phyloP scores from a whole-genome alignment of 148 eudicot species.

The Rhododendron mucronatum region DNA sequence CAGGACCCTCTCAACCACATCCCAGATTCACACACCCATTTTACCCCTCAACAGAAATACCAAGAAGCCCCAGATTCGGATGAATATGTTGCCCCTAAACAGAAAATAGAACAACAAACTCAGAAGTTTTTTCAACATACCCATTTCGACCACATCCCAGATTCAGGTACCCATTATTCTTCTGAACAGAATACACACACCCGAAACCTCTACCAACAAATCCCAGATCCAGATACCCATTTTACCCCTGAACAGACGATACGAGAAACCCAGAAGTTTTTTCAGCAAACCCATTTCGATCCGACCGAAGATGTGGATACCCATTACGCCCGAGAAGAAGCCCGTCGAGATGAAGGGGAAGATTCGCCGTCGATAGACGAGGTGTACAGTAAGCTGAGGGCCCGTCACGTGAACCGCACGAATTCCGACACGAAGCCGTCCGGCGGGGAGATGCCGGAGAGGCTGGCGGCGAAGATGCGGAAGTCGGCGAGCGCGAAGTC shows the following conservation, averaged over 20 bases:
- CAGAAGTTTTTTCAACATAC: not conserved
- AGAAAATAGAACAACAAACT: not conserved
- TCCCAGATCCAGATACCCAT: conserved; percentile 13
- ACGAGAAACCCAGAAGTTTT: not conserved
- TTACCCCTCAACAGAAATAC: conserved; percentile 12
- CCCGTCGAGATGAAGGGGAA: not conserved
- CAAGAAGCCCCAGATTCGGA: not conserved
- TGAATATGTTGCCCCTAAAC: not conserved
- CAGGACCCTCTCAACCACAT: conserved; percentile 13
- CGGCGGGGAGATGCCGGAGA: conserved; percentile 41
- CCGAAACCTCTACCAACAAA: not conserved
- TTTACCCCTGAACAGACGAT: not conserved
- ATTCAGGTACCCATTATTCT: conserved; percentile 2
- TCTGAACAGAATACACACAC: not conserved
- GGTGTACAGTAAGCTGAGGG: conserved; percentile 44
- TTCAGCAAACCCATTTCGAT: not conserved
- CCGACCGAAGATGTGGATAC: not conserved
- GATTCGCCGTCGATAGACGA: conserved; percentile 51
- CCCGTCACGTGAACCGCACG: conserved; percentile 34
- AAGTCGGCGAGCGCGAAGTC: conserved; percentile 62
- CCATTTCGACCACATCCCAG: conserved; percentile 12
- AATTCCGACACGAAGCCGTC: conserved; percentile 54
- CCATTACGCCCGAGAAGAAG: not conserved
- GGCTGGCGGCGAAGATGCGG: conserved; percentile 50
- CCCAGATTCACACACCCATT: conserved; percentile 19